These are phyloP conservation scores for Silene uniflora DNA, from an alignment of 148 eudicot genomes.

Conservation along the genomic window DNA sequence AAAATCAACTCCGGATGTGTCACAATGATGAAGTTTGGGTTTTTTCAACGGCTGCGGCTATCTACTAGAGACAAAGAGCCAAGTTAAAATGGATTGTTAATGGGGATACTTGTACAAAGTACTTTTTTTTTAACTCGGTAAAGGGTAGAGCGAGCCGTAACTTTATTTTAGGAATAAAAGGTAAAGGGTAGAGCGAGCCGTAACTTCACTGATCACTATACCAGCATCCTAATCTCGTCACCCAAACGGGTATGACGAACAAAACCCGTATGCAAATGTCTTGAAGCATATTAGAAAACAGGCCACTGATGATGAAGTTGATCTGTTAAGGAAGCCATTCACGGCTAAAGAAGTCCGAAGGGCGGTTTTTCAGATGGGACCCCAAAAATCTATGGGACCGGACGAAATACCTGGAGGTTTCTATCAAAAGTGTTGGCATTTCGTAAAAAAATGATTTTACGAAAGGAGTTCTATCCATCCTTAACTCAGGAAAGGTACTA, in stretches of 20 bases:
- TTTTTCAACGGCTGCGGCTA: not conserved
- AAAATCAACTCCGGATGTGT: no score
- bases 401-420: not conserved
- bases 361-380: not conserved
- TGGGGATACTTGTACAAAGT: no score
- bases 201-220: no score
- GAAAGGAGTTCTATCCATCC: not conserved
- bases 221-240: no score
- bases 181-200: no score
- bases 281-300: no score
- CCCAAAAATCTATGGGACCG: not conserved
- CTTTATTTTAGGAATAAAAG: not conserved
- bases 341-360: not conserved
- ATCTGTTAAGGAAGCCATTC: no score
- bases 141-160: not conserved
- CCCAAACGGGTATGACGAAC: no score
- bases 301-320: not conserved
- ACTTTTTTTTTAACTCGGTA: no score
- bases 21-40: no score
- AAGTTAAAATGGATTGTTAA: not conserved
- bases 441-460: not conserved
- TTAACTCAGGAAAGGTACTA: not conserved
- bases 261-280: no score
- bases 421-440: not conserved
- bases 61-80: not conserved